Conservation (phyloP, 306 rosid species). For the Crataegus laevigata region DNA sequence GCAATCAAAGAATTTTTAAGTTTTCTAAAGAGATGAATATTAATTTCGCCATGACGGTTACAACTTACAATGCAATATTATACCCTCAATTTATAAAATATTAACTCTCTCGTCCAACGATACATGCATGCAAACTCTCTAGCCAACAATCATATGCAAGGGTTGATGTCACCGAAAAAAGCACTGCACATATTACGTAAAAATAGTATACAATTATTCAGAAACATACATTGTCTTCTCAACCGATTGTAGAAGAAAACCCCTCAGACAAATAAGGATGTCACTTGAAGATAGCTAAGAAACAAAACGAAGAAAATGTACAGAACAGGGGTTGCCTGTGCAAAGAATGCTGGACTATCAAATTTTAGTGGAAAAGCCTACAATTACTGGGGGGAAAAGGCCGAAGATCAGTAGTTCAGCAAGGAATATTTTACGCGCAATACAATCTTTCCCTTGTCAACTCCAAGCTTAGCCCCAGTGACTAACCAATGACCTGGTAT, state of each 20-base stretch:
- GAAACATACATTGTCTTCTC: slow-evolving; percentile 10
- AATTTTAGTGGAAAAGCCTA: slow-evolving; percentile 37
- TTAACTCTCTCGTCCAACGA: no score
- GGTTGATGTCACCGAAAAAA: background rate
- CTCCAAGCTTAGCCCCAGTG: slow-evolving; percentile 98
- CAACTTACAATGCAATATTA: no score
- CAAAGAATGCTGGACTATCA: slow-evolving; percentile 75
- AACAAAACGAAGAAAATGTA: slow-evolving; percentile 31
- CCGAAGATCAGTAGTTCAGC: slow-evolving; percentile 65
- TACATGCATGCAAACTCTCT: background rate
- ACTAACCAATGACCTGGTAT: slow-evolving; percentile 98
- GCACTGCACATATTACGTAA: background rate
- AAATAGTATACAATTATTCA: slow-evolving; percentile 9
- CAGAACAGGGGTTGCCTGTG: slow-evolving; percentile 57
- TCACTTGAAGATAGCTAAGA: slow-evolving; percentile 23
- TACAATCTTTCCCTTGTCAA: slow-evolving; percentile 86
- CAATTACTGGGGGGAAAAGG: slow-evolving; percentile 12
- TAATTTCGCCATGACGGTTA: no score
- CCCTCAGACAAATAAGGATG: slow-evolving; percentile 30
- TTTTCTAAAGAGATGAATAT: no score
- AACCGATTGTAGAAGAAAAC: slow-evolving; percentile 19
- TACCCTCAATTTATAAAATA: no score
- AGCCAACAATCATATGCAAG: background rate
- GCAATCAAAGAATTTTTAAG: no score
- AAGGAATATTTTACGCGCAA: slow-evolving; percentile 80